Percentiles rank a stretch among this genome's conserved stretches.
Evolutionary conservation across 1,284 basidiomycete species (phyloP).

Genomic region (Trametes polyzona): DNA sequence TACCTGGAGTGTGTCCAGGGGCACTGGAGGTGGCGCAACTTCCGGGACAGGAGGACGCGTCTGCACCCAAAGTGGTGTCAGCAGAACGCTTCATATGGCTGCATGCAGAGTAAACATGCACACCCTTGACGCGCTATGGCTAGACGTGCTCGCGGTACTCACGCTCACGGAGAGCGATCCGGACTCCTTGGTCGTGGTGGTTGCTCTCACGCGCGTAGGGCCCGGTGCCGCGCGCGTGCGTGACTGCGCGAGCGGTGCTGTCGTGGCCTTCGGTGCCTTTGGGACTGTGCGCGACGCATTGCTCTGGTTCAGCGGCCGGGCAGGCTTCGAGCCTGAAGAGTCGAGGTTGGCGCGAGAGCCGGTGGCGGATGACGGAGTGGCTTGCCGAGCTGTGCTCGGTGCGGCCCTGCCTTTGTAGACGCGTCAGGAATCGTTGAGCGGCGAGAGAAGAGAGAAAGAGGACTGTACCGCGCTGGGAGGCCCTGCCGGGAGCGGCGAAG

Average conservation of each 20-base stretch:
- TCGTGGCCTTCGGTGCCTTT: constrained; percentile 14
- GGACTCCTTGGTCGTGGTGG: constrained; percentile 21
- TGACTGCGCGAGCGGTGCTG: constrained; percentile 14
- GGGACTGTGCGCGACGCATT: constrained; percentile 5
- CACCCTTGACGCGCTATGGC: constrained; percentile 11
- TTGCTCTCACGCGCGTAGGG: constrained; percentile 22
- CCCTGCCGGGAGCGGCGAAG: constrained; percentile 6
- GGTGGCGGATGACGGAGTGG: constrained; percentile 9
- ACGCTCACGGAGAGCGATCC: constrained; percentile 11
- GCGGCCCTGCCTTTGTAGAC: constrained; percentile 14
- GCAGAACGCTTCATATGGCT: neutral
- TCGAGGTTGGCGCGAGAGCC: constrained; percentile 18
- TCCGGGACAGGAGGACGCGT: constrained; percentile 6
- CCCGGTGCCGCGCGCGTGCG: constrained; percentile 11
- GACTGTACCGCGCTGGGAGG: constrained; percentile 20
- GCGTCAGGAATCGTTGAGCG: neutral
- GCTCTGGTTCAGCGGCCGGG: constrained; percentile 10
- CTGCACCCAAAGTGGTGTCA: constrained; percentile 7
- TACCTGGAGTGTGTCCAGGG: constrained; percentile 22
- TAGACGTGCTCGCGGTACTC: constrained; percentile 4
- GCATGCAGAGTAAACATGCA: neutral
- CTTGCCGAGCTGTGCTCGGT: constrained; percentile 4
- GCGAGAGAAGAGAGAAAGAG: neutral
- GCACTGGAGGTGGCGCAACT: neutral
- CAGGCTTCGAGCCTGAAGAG: constrained; percentile 8